Percentiles rank a stretch among this genome's conserved stretches.
Conservation (phyloP, 2,329 filamentous ascomycete genomes). For the Ophiostoma sp. region DNA sequence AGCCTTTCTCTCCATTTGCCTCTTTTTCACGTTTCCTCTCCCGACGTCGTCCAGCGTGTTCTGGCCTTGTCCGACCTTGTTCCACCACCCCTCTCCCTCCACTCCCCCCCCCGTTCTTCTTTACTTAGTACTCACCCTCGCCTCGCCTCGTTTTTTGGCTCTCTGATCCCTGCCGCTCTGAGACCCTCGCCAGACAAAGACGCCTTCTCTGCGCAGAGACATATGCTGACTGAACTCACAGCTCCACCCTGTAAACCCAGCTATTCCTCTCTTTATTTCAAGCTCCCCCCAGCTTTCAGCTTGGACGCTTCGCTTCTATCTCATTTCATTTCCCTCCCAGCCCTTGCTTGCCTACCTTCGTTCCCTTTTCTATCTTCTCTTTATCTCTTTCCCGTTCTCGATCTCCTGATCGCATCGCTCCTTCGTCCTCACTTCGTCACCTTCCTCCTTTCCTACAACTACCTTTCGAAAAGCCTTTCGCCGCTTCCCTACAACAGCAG, state of each 20-base stretch:
- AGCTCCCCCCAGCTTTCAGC: constrained; percentile 11
- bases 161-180: constrained; percentile 3
- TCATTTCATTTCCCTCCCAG: constrained; percentile 9
- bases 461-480: background rate
- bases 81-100: background rate
- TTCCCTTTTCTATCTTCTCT: background rate
- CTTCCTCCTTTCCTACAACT: background rate
- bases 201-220: background rate
- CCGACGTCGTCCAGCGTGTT: constrained; percentile 9
- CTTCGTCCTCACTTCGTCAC: background rate
- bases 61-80: background rate
- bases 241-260: constrained; percentile 3
- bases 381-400: background rate
- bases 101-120: background rate
- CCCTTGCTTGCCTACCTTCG: constrained; percentile 4
- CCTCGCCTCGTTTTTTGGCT: constrained; percentile 13
- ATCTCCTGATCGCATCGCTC: background rate
- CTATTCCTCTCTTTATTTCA: constrained; percentile 7
- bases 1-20: background rate
- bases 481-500: background rate
- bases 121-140: background rate
- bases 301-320: background rate
- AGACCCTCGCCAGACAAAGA: constrained; percentile 13
- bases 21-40: background rate
- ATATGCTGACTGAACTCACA: constrained; percentile 12